Evolutionary conservation across 805 yeast species (phyloP), one percentile per base, ranked within the genome.

Genomic region (Cyberlindnera samutprakarnensis): DNA sequence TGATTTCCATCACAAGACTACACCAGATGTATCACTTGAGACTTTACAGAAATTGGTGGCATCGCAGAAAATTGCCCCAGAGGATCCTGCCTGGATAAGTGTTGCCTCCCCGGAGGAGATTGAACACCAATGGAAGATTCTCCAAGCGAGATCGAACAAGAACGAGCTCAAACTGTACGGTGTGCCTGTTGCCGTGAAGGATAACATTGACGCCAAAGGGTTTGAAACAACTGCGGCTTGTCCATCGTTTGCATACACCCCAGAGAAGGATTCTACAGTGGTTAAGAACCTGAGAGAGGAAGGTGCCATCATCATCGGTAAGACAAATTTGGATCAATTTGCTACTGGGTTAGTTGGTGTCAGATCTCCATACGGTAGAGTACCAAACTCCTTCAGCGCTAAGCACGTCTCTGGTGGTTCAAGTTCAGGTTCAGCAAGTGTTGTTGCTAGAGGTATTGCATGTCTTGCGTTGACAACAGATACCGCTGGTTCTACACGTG

Each of bases 401-500:
- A 65, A 75, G 29, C 87, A 87, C 52, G 96, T 90, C 13, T 73
- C 87, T 35, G 98, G 98, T 31, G 98, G 98, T 19, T 86, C 96
- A 2, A 80, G 94, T 23, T 87, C 96, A 1, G 98, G 98, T 10
- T 85, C 95, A n/a, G 94, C 95, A 6, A 76, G 79, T 11, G 88
- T 79, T 15, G 96, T 87, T 14, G 90, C 87, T 14, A 70, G 87
- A 44, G 97, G 97, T 37, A 65, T 78, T 29, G 96, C 85, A 13
- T 96, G 97, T 21, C 50, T 90, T 30, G 70, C 96, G 1, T 66
- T 90, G 46, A 96, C 96, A 23, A 92, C 97, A 6, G 98, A 90
- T 54, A 90, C 98, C 23, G 98, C 98, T 8, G 98, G 98, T 15
- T 85, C 95, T 6, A 96, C 96, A 25, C 74, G 98, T 51, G 98